These are phyloP conservation scores for Cladosporium cucumerinum DNA, from an alignment of 2,329 filamentous ascomycete genomes.

Conservation along the genomic window DNA sequence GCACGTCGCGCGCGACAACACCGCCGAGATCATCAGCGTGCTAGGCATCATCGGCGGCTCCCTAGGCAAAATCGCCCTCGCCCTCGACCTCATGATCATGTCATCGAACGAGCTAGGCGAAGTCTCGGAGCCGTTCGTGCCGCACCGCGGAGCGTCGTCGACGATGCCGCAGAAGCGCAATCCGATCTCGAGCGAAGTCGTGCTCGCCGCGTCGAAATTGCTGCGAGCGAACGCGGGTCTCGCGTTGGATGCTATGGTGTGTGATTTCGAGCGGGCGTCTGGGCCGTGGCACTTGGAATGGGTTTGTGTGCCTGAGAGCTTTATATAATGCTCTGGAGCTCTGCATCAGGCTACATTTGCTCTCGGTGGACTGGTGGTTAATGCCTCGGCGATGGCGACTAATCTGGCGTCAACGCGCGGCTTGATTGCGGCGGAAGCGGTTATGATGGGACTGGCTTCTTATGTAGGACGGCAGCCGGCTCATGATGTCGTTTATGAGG, in stretches of 20 bases:
- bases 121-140: slow-evolving; percentile 43
- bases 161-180: slow-evolving; percentile 54
- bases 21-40: slow-evolving; percentile 29
- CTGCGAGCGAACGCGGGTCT: slow-evolving; percentile 27
- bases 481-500: slow-evolving; percentile 38
- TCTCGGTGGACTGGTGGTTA: slow-evolving; percentile 29
- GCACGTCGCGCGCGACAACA: slow-evolving; percentile 33
- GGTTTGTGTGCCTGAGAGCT: slow-evolving; percentile 32
- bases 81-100: slow-evolving; percentile 32
- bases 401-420: slow-evolving; percentile 35
- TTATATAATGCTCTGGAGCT: slow-evolving; percentile 26
- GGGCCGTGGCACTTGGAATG: slow-evolving; percentile 36
- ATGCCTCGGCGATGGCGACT: slow-evolving; percentile 26
- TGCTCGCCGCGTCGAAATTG: slow-evolving; percentile 28
- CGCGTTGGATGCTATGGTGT: slow-evolving; percentile 31
- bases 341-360: slow-evolving; percentile 29
- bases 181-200: slow-evolving; percentile 31
- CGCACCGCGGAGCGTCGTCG: slow-evolving; percentile 52
- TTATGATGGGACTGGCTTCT: slow-evolving; percentile 39
- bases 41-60: slow-evolving; percentile 30
- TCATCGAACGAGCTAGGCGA: slow-evolving; percentile 32
- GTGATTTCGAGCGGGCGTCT: slow-evolving; percentile 33
- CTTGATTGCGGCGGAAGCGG: slow-evolving; percentile 38
- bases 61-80: slow-evolving; percentile 31
- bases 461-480: slow-evolving; percentile 34